Conservation (phyloP, 345 rosid species). For the Anastatica hierochuntica region DNA sequence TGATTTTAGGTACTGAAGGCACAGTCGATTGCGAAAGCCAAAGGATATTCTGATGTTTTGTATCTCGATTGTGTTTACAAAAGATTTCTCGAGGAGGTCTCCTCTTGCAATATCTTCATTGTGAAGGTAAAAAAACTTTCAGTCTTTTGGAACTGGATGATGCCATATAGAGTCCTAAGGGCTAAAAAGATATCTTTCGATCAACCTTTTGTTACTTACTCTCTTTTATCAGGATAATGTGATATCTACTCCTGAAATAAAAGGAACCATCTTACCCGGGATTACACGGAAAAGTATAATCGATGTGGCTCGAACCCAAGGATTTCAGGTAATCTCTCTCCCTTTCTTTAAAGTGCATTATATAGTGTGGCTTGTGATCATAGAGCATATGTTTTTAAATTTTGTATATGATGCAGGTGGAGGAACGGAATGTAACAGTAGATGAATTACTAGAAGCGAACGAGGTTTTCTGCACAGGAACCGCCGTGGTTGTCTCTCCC, state of each 20-base stretch:
- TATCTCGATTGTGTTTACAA: conserved; percentile 29
- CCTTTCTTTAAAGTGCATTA: background rate
- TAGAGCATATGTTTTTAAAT: background rate
- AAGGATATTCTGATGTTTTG: conserved; percentile 30
- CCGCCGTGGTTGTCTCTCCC: conserved; percentile 93
- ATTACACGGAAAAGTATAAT: conserved; percentile 51
- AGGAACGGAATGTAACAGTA: conserved; percentile 26
- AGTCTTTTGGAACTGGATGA: background rate
- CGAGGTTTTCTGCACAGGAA: conserved; percentile 94
- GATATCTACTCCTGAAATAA: conserved; percentile 69
- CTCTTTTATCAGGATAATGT: conserved; percentile 40
- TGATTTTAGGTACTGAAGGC: conserved; percentile 20
- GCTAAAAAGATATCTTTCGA: background rate
- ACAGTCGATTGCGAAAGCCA: conserved; percentile 25
- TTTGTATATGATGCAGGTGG: conserved; percentile 16
- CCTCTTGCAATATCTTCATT: conserved; percentile 29
- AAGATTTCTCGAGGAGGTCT: conserved; percentile 26
- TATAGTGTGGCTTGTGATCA: background rate
- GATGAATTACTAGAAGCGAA: conserved; percentile 80
- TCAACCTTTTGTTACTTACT: background rate
- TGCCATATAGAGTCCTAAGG: background rate
- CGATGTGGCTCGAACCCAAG: conserved; percentile 74
- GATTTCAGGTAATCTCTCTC: conserved; percentile 39
- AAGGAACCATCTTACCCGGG: conserved; percentile 29
- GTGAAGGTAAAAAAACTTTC: conserved; percentile 17